Conservation (phyloP, 495 filamentous ascomycete species). For the Aspergillus homomorphus region DNA sequence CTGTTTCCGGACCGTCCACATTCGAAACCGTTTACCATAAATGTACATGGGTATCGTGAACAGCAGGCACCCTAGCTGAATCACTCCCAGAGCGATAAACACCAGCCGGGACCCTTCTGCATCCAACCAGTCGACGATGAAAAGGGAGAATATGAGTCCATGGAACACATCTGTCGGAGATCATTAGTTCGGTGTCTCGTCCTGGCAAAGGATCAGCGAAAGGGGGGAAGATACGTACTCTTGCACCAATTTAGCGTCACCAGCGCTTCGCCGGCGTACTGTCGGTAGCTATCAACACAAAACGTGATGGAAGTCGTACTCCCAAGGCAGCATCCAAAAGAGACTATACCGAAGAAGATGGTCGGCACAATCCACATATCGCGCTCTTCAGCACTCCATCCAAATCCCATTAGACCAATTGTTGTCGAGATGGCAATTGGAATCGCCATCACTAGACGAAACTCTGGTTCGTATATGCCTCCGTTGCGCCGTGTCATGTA, state of each 20-base stretch:
- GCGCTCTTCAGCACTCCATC: slow-evolving; percentile 76
- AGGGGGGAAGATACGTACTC: slow-evolving; percentile 45
- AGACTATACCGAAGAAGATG: slow-evolving; percentile 86
- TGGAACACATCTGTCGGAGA: slow-evolving; percentile 67
- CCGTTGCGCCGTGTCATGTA: slow-evolving; percentile 80
- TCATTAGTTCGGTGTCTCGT: not conserved
- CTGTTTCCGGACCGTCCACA: slow-evolving; percentile 91
- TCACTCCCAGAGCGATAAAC: slow-evolving; percentile 79
- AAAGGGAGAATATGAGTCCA: slow-evolving; percentile 84
- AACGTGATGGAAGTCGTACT: slow-evolving; percentile 96
- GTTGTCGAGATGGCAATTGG: slow-evolving; percentile 77
- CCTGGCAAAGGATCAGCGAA: not conserved
- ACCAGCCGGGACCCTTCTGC: slow-evolving; percentile 71
- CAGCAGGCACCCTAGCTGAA: slow-evolving; percentile 72
- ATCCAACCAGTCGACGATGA: slow-evolving; percentile 84
- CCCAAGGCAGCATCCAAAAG: slow-evolving; percentile 89
- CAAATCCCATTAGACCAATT: slow-evolving; percentile 89
- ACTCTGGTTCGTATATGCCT: slow-evolving; percentile 94
- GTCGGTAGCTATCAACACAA: slow-evolving; percentile 87
- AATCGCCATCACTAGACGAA: slow-evolving; percentile 85
- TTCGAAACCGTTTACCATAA: slow-evolving; percentile 87
- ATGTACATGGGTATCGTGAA: slow-evolving; percentile 93
- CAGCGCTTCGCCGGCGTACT: slow-evolving; percentile 91
- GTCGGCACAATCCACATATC: slow-evolving; percentile 90
- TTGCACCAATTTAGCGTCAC: slow-evolving; percentile 95